A percentile compares a stretch with the other conserved stretches of the same genome.
Conservation (phyloP, 495 filamentous ascomycete species). For the Penicillium riverlandense region DNA sequence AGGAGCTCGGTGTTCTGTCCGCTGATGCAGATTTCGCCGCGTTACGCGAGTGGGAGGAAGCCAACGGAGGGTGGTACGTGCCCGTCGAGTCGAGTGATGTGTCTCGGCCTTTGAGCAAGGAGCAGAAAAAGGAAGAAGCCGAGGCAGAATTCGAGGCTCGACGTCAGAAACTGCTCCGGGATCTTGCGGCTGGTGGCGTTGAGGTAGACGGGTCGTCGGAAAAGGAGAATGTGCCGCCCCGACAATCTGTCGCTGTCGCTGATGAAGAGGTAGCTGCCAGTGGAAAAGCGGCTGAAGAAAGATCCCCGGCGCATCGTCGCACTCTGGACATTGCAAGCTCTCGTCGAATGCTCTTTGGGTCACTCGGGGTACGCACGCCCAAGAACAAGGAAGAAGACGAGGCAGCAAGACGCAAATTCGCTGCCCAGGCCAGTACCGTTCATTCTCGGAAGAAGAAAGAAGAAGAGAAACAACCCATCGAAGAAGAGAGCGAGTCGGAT, state of each 20-base stretch:
- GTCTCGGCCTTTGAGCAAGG: slow-evolving; percentile 5
- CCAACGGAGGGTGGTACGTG: slow-evolving; percentile 18
- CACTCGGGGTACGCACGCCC: slow-evolving; percentile 62
- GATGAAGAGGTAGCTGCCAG: background rate
- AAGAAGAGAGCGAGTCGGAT: slow-evolving; percentile 21
- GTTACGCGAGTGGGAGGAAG: slow-evolving; percentile 31
- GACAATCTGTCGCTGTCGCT: background rate
- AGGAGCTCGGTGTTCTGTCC: slow-evolving; percentile 42
- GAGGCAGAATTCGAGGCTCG: slow-evolving; percentile 41
- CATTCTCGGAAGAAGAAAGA: slow-evolving; percentile 10
- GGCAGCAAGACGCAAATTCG: slow-evolving; percentile 49
- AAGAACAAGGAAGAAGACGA: slow-evolving; percentile 62
- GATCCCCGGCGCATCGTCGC: slow-evolving; percentile 25
- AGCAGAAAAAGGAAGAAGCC: slow-evolving; percentile 14
- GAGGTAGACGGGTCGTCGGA: slow-evolving; percentile 33
- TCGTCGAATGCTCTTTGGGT: slow-evolving; percentile 61
- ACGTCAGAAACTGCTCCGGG: slow-evolving; percentile 43
- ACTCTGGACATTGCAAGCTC: slow-evolving; percentile 58
- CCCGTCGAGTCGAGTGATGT: slow-evolving; percentile 12
- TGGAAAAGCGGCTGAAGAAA: slow-evolving; percentile 12
- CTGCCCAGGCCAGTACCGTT: slow-evolving; percentile 21
- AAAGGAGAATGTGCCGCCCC: slow-evolving; percentile 27
- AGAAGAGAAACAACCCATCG: slow-evolving; percentile 6
- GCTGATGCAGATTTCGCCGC: slow-evolving; percentile 40
- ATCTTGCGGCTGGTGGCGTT: slow-evolving; percentile 44